Percentiles rank a stretch among this genome's conserved stretches.
These are phyloP conservation scores for Metahyphopichia silvanorum DNA, from an alignment of 805 yeast species.

Conservation along the genomic window DNA sequence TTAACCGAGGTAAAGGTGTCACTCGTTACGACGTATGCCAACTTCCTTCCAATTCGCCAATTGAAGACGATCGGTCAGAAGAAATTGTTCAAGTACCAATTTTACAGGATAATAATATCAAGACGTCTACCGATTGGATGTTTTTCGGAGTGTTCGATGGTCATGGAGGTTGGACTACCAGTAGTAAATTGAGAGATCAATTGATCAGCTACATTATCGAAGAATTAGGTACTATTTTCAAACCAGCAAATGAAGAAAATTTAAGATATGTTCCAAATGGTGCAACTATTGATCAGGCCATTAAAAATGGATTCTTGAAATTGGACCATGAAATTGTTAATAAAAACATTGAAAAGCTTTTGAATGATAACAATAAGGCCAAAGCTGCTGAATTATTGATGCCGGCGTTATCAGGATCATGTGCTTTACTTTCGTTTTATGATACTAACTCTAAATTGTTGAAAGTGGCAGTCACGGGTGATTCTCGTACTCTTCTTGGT, in stretches of 20 bases:
- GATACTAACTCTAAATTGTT: slow-evolving; percentile 70
- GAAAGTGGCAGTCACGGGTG: slow-evolving; percentile 94
- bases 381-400: slow-evolving; percentile 70
- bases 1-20: slow-evolving; percentile 85
- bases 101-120: slow-evolving; percentile 54
- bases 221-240: slow-evolving; percentile 67
- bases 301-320: slow-evolving; percentile 73
- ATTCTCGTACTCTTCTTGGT: slow-evolving; percentile 88
- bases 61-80: slow-evolving; percentile 91
- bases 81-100: slow-evolving; percentile 72
- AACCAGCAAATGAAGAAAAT: slow-evolving; percentile 49
- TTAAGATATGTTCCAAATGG: slow-evolving; percentile 62
- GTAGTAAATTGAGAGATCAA: slow-evolving; percentile 77
- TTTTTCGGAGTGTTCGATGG: slow-evolving; percentile 97
- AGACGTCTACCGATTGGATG: slow-evolving; percentile 70
- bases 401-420: slow-evolving; percentile 95
- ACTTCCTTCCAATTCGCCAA: slow-evolving; percentile 86
- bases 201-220: slow-evolving; percentile 72
- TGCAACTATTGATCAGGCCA: slow-evolving; percentile 73
- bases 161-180: slow-evolving; percentile 94
- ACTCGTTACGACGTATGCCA: slow-evolving; percentile 86
- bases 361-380: slow-evolving; percentile 65
- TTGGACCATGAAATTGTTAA: slow-evolving; percentile 86
- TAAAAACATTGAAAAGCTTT: slow-evolving; percentile 64
- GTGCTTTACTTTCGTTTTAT: slow-evolving; percentile 84